Evolutionary conservation across 75 land plant species (phyloP).

Genomic region (Picea sitchensis): DNA sequence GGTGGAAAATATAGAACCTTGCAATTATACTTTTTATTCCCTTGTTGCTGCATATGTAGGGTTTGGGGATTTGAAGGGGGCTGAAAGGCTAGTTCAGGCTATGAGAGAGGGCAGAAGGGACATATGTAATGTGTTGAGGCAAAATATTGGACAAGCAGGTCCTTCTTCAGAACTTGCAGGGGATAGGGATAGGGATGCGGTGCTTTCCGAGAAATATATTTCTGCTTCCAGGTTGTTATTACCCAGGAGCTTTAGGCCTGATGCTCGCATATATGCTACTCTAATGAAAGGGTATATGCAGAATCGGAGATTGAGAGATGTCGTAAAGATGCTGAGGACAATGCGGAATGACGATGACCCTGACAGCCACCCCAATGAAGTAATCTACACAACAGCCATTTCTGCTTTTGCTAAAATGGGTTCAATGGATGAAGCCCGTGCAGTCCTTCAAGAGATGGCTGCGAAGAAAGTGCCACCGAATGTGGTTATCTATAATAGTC

Average conservation of each 20-base stretch:
- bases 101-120: slow-evolving; percentile 14
- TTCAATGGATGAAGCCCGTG: slow-evolving; percentile 34
- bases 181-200: not conserved
- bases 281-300: slow-evolving; percentile 46
- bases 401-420: slow-evolving; percentile 25
- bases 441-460: slow-evolving; percentile 28
- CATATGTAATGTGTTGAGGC: not conserved
- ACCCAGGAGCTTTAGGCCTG: slow-evolving; percentile 16
- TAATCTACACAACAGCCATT: slow-evolving; percentile 39
- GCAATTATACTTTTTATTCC: slow-evolving; percentile 28
- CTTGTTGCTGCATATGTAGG: slow-evolving; percentile 37
- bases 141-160: not conserved
- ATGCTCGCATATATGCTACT: slow-evolving; percentile 41
- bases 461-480: slow-evolving; percentile 59
- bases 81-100: slow-evolving; percentile 20
- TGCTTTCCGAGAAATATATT: not conserved
- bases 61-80: slow-evolving; percentile 26
- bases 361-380: slow-evolving; percentile 27
- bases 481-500: slow-evolving; percentile 79
- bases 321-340: slow-evolving; percentile 25
- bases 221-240: slow-evolving; percentile 4
- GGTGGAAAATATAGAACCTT: slow-evolving; percentile 19
- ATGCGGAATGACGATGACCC: slow-evolving; percentile 26
- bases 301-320: slow-evolving; percentile 27
- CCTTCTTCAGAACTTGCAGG: not conserved